Evolutionary conservation across 768 basidiomycete genomes (phyloP), one percentile per base, ranked within the genome.

Genomic region (Naganishia vishniacii): DNA sequence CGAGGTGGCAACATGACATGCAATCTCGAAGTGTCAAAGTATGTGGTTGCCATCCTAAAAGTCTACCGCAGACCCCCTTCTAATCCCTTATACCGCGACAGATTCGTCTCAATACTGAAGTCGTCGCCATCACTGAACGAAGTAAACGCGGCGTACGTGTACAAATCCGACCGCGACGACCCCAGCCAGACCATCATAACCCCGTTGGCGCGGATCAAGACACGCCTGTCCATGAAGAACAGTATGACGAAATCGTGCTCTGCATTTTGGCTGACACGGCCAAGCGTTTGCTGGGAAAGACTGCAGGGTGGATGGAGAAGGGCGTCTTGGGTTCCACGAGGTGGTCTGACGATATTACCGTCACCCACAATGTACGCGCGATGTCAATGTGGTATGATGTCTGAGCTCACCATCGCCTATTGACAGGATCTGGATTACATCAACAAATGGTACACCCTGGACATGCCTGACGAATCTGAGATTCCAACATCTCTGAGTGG

Each of bases 181-280:
- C 71, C 23, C 65, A 75, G 47, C 65, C 69, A 16, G 79, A 79
- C 56, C 68, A 72, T 9, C 78, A 80, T 65, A 79, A 79, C 67
- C 71, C 77, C 13, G 72, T 63, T 31, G 70, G 68, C 45, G 68
- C 65, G 40, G 79, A 80, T 60, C 67, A 74, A 29, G 79, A 80
- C 48, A 46, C 79, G 3, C 74, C 77, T 5, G 65, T 73, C 20
- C 48, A 65, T 1, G 69, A 73, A 23, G 80, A 79, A 37, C 69
- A 67, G 26, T 82, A 79, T 65, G 80, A 82, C 68, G 80, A 82
- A 65, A 75, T 82, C 58, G 79, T 83, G 25, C 71, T 82, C 7
- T 80, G 80, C 47, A 71, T 78, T 15, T 74, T 81, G 46, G 81
- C 81, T 0, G 80, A 82, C 65, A 80, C 80, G 3, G 77, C 79